Conservation (phyloP, 768 basidiomycete genomes). For the Russula compacta region DNA sequence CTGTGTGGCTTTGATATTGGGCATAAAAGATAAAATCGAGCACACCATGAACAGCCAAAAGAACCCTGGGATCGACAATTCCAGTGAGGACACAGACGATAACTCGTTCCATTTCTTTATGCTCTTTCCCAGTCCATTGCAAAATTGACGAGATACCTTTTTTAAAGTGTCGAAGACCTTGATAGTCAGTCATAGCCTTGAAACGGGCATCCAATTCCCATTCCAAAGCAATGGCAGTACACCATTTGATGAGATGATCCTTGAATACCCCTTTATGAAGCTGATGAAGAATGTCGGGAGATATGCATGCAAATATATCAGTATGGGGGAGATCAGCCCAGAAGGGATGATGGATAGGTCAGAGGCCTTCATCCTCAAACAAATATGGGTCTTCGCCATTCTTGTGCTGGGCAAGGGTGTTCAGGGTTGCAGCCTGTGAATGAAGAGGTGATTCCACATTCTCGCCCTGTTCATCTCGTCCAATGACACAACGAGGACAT, state of each 20-base stretch:
- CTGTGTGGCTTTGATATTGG: background rate
- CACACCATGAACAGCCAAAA: background rate
- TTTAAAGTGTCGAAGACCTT: too few relatives aligned
- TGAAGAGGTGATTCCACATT: background rate
- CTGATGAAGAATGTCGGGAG: constrained; percentile 22
- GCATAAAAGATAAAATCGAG: background rate
- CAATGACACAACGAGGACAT: background rate
- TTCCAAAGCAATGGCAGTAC: too few relatives aligned
- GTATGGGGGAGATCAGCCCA: too few relatives aligned
- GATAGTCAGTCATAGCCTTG: background rate
- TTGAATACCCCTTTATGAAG: constrained; percentile 13
- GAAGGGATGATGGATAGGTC: background rate
- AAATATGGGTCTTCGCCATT: background rate
- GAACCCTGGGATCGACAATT: too few relatives aligned
- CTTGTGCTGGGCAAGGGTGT: background rate
- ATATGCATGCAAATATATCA: too few relatives aligned
- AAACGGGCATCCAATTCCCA: background rate
- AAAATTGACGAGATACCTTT: too few relatives aligned
- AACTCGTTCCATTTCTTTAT: too few relatives aligned
- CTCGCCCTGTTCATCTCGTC: background rate
- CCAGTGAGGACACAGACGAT: too few relatives aligned
- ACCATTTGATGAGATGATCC: too few relatives aligned
- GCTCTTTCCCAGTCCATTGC: too few relatives aligned
- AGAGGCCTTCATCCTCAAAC: background rate
- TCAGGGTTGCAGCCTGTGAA: constrained; percentile 9